These are phyloP conservation scores for Rhododendron simsii DNA, from an alignment of 148 eudicot genomes.

Conservation along the genomic window DNA sequence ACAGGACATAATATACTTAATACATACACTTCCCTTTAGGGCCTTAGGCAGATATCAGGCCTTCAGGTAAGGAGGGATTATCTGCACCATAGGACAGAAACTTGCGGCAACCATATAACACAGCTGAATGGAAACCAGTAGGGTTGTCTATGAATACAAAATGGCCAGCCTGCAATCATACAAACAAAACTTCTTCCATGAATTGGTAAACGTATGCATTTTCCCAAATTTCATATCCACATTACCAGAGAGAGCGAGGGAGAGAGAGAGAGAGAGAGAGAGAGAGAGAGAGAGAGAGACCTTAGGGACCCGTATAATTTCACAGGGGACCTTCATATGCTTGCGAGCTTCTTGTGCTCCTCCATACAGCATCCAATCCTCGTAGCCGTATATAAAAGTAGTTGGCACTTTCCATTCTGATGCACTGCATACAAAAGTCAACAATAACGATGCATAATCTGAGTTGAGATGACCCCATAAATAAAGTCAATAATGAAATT, in stretches of 20 bases:
- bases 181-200: not conserved
- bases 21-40: slow-evolving; percentile 18
- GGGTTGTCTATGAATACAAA: slow-evolving; percentile 60
- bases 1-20: not conserved
- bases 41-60: slow-evolving; percentile 38
- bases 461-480: not conserved
- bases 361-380: slow-evolving; percentile 92
- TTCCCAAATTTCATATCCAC: not conserved
- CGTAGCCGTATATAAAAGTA: slow-evolving; percentile 72
- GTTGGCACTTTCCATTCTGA: slow-evolving; percentile 99
- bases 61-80: slow-evolving; percentile 55
- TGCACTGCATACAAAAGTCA: slow-evolving; percentile 49
- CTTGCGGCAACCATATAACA: slow-evolving; percentile 74
- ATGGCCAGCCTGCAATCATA: slow-evolving; percentile 74
- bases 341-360: slow-evolving; percentile 89
- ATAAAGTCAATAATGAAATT: not conserved
- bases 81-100: slow-evolving; percentile 53
- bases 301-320: slow-evolving; percentile 85
- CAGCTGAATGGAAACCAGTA: slow-evolving; percentile 72
- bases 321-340: slow-evolving; percentile 81
- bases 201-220: not conserved
- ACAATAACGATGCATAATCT: not conserved
- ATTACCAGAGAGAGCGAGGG: not conserved
- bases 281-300: slow-evolving; percentile 28
- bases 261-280: slow-evolving; percentile 18